These are phyloP conservation scores for Pythium scleroteichum DNA, from an alignment of 352 stramenopile species.

Conservation along the genomic window DNA sequence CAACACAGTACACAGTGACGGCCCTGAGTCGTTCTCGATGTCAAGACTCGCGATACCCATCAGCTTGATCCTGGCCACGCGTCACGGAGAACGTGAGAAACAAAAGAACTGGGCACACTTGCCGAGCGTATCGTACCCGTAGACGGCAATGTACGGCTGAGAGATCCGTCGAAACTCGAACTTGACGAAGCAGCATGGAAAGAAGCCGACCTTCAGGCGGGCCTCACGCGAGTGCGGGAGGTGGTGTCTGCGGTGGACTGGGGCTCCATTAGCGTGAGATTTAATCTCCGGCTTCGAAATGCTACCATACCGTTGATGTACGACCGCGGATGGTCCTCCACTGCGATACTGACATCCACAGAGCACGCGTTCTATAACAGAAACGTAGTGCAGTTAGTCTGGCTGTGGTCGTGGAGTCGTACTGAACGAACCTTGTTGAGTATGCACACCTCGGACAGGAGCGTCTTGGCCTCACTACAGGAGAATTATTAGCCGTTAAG, in stretches of 20 bases:
- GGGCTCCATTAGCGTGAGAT: no score
- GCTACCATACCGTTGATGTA: slow-evolving; percentile 67
- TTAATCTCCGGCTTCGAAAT: no score
- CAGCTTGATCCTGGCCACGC: slow-evolving; percentile 35
- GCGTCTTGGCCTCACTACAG: slow-evolving; percentile 55
- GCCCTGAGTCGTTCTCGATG: slow-evolving; percentile 53
- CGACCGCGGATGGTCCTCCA: slow-evolving; percentile 63
- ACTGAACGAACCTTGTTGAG: slow-evolving; percentile 62
- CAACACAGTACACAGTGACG: slow-evolving; percentile 59
- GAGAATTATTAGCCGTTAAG: neutral
- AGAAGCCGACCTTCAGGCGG: slow-evolving; percentile 52
- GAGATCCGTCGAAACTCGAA: slow-evolving; percentile 53
- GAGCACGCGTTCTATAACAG: slow-evolving; percentile 55
- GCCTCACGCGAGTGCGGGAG: slow-evolving; percentile 63
- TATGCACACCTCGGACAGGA: slow-evolving; percentile 69
- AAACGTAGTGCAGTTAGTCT: no score
- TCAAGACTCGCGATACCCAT: slow-evolving; percentile 51
- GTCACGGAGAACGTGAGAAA: neutral
- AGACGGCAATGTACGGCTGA: slow-evolving; percentile 62
- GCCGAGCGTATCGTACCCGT: slow-evolving; percentile 58
- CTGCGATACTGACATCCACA: slow-evolving; percentile 61
- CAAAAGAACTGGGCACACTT: no score
- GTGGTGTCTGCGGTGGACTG: slow-evolving; percentile 54
- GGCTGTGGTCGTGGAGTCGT: no score
- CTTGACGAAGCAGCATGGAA: slow-evolving; percentile 71